Conservation (phyloP, 768 basidiomycete species). For the Clitopilus passeckerianus region DNA sequence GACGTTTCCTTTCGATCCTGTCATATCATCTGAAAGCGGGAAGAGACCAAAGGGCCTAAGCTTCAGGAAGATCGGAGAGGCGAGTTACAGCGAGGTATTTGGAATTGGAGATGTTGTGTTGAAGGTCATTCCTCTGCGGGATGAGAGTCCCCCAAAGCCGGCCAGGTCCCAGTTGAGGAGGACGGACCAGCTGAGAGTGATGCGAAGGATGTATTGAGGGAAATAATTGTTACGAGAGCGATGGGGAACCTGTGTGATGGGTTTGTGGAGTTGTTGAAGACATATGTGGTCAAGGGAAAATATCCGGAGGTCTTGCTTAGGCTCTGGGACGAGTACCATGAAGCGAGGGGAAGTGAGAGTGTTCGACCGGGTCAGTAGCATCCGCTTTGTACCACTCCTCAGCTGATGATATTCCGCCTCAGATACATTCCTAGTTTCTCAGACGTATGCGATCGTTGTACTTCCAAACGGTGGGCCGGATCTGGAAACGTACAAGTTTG, state of each 20-base stretch:
- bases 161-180: slow-evolving; percentile 18
- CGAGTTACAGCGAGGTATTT: slow-evolving; percentile 95
- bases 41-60: slow-evolving; percentile 13
- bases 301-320: slow-evolving; percentile 79
- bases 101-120: slow-evolving; percentile 86
- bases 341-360: slow-evolving; percentile 74
- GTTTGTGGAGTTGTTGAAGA: slow-evolving; percentile 76
- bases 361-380: slow-evolving; percentile 67
- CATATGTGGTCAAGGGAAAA: slow-evolving; percentile 80
- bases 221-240: slow-evolving; percentile 69
- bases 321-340: slow-evolving; percentile 84
- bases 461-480: slow-evolving; percentile 89
- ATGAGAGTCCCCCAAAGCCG: slow-evolving; percentile 31
- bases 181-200: slow-evolving; percentile 71
- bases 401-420: slow-evolving; percentile 2
- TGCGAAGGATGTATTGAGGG: slow-evolving; percentile 71
- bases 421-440: slow-evolving; percentile 75
- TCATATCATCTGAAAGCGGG: slow-evolving; percentile 34
- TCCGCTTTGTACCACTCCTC: neutral
- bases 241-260: slow-evolving; percentile 76
- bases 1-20: slow-evolving; percentile 70
- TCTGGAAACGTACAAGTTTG: slow-evolving; percentile 80
- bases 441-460: slow-evolving; percentile 86
- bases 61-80: slow-evolving; percentile 92
- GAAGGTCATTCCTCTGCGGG: slow-evolving; percentile 78